Conservation (phyloP, 176 grass and related monocot genomes). For the Otatea glauca region DNA sequence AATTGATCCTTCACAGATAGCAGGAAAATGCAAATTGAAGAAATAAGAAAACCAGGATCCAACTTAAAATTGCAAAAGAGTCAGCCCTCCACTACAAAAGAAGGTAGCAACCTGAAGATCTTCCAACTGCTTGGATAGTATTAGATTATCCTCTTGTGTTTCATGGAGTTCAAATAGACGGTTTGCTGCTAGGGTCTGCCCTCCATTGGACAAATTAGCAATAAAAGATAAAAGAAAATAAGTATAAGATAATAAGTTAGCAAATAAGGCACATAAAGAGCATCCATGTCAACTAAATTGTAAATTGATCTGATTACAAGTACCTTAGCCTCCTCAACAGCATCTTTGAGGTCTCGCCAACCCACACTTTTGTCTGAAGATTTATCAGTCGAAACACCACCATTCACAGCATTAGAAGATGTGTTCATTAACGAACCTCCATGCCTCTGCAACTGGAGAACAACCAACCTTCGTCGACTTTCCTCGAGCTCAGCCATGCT, state of each 20-base stretch:
- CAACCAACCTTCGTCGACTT: conserved; percentile 88
- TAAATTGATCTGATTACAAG: conserved; percentile 6
- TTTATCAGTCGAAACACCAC: conserved; percentile 68
- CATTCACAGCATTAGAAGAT: conserved; percentile 66
- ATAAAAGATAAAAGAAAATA: conserved; percentile 26
- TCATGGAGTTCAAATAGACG: conserved; percentile 92
- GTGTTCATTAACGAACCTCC: conserved; percentile 64
- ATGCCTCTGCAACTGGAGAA: conserved; percentile 86
- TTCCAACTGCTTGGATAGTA: conserved; percentile 84
- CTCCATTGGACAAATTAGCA: conserved; percentile 51
- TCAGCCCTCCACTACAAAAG: conserved; percentile 27
- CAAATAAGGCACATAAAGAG: conserved; percentile 34
- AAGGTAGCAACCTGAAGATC: conserved; percentile 80
- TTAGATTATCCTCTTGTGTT: conserved; percentile 93
- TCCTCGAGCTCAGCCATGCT: conserved; percentile 91
- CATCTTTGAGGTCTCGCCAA: conserved; percentile 80
- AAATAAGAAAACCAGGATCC: conserved; percentile 48
- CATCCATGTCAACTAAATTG: conserved; percentile 34
- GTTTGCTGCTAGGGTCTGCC: conserved; percentile 74
- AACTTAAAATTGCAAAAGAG: conserved; percentile 25
- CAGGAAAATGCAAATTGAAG: background rate
- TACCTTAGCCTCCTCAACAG: conserved; percentile 95
- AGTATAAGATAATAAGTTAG: conserved; percentile 32
- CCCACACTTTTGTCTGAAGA: conserved; percentile 69
- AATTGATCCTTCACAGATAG: conserved; percentile 65